phyloP scores from a whole-genome alignment of 805 yeast species.

The Myxozyma melibiosi region DNA sequence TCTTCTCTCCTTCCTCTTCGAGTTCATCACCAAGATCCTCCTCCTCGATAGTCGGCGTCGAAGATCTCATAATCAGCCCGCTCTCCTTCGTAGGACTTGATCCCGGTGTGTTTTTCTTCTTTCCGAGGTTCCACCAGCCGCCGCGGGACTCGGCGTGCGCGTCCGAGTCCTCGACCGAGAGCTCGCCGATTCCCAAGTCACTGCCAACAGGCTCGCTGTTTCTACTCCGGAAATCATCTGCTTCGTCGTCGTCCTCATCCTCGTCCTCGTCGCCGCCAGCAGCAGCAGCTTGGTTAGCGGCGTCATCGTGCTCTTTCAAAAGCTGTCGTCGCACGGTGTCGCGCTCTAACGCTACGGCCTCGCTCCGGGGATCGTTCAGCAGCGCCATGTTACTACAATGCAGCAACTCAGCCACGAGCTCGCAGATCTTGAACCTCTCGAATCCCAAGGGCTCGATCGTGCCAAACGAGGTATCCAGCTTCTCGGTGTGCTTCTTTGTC shows the following conservation, averaged over 20 bases:
- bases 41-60: constrained; percentile 20
- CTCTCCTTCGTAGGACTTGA: constrained; percentile 19
- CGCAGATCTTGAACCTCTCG: constrained; percentile 87
- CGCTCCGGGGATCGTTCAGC: constrained; percentile 75
- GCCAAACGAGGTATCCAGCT: constrained; percentile 65
- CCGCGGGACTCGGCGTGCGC: constrained; percentile 28
- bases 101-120: constrained; percentile 13
- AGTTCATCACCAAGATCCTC: constrained; percentile 14
- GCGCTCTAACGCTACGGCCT: constrained; percentile 65
- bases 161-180: constrained; percentile 18
- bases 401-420: constrained; percentile 86
- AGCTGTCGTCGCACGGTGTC: constrained; percentile 59
- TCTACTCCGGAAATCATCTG: constrained; percentile 4
- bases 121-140: constrained; percentile 31
- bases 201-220: not conserved
- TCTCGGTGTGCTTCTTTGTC: constrained; percentile 41
- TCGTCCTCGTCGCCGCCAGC: constrained; percentile 5
- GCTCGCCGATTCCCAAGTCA: constrained; percentile 22
- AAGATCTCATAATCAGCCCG: constrained; percentile 7
- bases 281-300: not conserved
- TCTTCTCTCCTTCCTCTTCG: constrained; percentile 18
- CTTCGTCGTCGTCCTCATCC: constrained; percentile 12
- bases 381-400: constrained; percentile 98
- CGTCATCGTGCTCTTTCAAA: constrained; percentile 8
- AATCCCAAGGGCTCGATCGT: constrained; percentile 78